Conservation (phyloP, 1,284 basidiomycete species). For the Mycosarcoma mackinlayi region DNA sequence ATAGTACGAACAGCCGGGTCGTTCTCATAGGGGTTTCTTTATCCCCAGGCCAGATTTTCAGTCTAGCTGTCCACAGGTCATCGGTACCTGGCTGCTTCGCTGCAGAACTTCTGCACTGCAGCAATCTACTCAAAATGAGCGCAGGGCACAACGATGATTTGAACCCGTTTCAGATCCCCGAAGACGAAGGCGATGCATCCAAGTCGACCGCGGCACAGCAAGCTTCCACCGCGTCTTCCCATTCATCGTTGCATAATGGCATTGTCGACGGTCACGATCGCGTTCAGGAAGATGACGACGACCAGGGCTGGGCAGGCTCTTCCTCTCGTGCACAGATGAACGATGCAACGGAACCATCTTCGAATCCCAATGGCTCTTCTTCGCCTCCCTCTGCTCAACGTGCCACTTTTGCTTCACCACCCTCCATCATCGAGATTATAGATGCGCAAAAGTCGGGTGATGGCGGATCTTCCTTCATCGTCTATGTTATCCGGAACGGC, state of each 20-base stretch:
- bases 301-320: slow-evolving; percentile 37
- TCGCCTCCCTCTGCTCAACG: slow-evolving; percentile 22
- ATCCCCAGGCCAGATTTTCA: too few relatives aligned
- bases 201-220: slow-evolving; percentile 9
- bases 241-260: slow-evolving; percentile 15
- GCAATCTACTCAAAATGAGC: slow-evolving; percentile 32
- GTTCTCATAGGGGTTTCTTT: too few relatives aligned
- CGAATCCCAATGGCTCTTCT: background rate
- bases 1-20: too few relatives aligned
- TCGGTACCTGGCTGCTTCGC: too few relatives aligned
- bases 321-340: slow-evolving; percentile 31
- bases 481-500: slow-evolving; percentile 90
- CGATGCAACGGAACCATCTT: background rate
- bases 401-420: slow-evolving; percentile 36
- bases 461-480: slow-evolving; percentile 85
- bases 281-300: slow-evolving; percentile 32
- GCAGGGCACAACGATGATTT: slow-evolving; percentile 20
- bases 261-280: background rate
- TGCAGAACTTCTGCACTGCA: too few relatives aligned
- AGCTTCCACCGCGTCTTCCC: slow-evolving; percentile 19
- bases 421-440: slow-evolving; percentile 65
- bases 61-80: too few relatives aligned
- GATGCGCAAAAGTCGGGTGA: slow-evolving; percentile 95
- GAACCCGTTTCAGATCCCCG: slow-evolving; percentile 51
- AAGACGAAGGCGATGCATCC: slow-evolving; percentile 25